Evolutionary conservation across 345 rosid genomes (phyloP).

Genomic region (Camelina laxa): DNA sequence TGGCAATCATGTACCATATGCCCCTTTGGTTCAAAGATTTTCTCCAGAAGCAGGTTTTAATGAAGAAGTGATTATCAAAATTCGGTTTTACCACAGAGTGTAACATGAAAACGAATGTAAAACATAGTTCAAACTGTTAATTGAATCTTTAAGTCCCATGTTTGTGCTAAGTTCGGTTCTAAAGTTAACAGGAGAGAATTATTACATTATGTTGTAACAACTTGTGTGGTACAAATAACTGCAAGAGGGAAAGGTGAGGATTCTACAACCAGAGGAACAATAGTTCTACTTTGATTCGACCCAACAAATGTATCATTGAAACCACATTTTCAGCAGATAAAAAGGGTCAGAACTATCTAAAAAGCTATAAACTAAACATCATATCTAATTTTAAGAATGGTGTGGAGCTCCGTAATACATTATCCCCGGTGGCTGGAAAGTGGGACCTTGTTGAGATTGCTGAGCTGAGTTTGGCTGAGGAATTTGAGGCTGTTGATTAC

Average conservation of each 20-base stretch:
- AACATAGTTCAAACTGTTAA: slow-evolving; percentile 2
- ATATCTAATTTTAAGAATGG: slow-evolving; percentile 54
- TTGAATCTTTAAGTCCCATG: background rate
- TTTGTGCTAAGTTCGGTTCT: background rate
- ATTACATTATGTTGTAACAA: slow-evolving; percentile 30
- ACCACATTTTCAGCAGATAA: slow-evolving; percentile 24
- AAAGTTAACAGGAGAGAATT: slow-evolving; percentile 18
- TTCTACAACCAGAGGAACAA: slow-evolving; percentile 40
- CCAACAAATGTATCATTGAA: slow-evolving; percentile 26
- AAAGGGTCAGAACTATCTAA: slow-evolving; percentile 44
- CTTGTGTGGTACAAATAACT: slow-evolving; percentile 32
- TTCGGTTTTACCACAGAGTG: background rate
- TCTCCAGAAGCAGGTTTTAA: slow-evolving; percentile 46
- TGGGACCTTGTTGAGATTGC: slow-evolving; percentile 55
- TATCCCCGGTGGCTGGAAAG: slow-evolving; percentile 74
- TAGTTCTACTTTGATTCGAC: slow-evolving; percentile 28
- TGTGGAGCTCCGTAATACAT: slow-evolving; percentile 66
- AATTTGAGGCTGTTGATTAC: slow-evolving; percentile 53
- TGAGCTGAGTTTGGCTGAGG: slow-evolving; percentile 57
- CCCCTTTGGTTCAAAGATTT: slow-evolving; percentile 70
- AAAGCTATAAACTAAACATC: slow-evolving; percentile 37
- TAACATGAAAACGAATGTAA: slow-evolving; percentile 3
- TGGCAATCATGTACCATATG: slow-evolving; percentile 64
- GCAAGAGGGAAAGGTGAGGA: slow-evolving; percentile 13
- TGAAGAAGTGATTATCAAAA: slow-evolving; percentile 47